phyloP scores from a whole-genome alignment of 2,329 filamentous ascomycete genomes.

The Escovopsis weberi region DNA sequence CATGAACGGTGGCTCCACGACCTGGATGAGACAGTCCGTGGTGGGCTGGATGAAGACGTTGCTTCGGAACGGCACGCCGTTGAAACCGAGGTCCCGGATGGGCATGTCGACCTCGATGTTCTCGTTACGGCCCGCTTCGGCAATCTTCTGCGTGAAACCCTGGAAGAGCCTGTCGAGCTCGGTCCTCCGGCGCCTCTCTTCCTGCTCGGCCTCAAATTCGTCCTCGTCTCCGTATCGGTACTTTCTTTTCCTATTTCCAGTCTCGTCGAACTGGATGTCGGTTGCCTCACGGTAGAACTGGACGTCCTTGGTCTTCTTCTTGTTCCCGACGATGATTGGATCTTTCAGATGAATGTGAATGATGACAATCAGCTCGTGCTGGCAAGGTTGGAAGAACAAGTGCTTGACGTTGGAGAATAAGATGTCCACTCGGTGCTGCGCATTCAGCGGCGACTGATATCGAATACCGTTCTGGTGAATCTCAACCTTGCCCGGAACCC shows the following conservation, averaged over 20 bases:
- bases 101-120: conserved; percentile 91
- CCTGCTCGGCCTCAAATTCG: conserved; percentile 96
- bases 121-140: conserved; percentile 84
- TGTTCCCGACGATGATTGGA: conserved; percentile 92
- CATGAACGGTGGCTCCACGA: conserved; percentile 93
- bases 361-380: conserved; percentile 91
- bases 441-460: conserved; percentile 70
- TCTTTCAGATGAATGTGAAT: conserved; percentile 98
- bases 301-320: conserved; percentile 96
- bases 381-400: conserved; percentile 95
- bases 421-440: conserved; percentile 76
- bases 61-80: conserved; percentile 87
- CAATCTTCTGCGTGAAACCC: conserved; percentile 91
- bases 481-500: conserved; percentile 87
- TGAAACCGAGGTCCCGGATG: conserved; percentile 91
- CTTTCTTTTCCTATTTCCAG: conserved; percentile 92
- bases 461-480: conserved; percentile 98
- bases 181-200: conserved; percentile 81
- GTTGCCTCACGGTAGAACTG: conserved; percentile 98
- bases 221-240: conserved; percentile 97
- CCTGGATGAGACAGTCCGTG: conserved; percentile 90
- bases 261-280: conserved; percentile 97
- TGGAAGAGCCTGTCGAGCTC: conserved; percentile 94
- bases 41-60: conserved; percentile 94
- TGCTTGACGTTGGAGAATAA: conserved; percentile 98